Conservation (phyloP, 2,329 filamentous ascomycete genomes). For the Aspergillus clavatus region DNA sequence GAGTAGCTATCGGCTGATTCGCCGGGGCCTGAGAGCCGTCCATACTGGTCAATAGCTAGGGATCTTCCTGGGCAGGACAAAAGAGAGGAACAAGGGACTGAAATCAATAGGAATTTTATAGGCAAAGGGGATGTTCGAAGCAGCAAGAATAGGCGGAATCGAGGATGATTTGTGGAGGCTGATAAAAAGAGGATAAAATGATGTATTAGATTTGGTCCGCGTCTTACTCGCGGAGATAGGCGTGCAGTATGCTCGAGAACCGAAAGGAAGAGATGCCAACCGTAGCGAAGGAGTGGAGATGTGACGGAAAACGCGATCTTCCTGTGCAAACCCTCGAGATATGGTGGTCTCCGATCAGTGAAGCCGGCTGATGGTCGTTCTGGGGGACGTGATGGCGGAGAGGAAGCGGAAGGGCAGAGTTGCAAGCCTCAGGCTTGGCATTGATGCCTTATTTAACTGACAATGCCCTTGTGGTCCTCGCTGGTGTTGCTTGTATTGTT, state of each 20-base stretch:
- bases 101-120: too few relatives aligned
- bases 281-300: not conserved
- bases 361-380: too few relatives aligned
- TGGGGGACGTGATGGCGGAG: conserved; percentile 1
- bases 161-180: not conserved
- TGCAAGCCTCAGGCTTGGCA: conserved; percentile 17
- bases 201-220: not conserved
- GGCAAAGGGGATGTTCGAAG: too few relatives aligned
- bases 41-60: conserved; percentile 19
- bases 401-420: not conserved
- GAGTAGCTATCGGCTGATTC: conserved; percentile 28
- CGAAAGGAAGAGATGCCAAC: not conserved
- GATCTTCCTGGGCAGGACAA: not conserved
- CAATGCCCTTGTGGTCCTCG: not conserved
- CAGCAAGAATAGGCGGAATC: not conserved
- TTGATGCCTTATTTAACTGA: not conserved
- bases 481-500: too few relatives aligned
- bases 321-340: not conserved
- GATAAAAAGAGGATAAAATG: not conserved
- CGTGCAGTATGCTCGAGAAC: not conserved
- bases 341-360: too few relatives aligned
- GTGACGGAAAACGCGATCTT: not conserved
- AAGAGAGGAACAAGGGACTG: not conserved
- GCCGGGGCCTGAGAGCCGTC: conserved; percentile 30
- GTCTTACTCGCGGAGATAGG: not conserved